Base-by-base conservation (phyloP, 202 grass and related monocot species). In the Dendrocalamus latiflorus region DNA sequence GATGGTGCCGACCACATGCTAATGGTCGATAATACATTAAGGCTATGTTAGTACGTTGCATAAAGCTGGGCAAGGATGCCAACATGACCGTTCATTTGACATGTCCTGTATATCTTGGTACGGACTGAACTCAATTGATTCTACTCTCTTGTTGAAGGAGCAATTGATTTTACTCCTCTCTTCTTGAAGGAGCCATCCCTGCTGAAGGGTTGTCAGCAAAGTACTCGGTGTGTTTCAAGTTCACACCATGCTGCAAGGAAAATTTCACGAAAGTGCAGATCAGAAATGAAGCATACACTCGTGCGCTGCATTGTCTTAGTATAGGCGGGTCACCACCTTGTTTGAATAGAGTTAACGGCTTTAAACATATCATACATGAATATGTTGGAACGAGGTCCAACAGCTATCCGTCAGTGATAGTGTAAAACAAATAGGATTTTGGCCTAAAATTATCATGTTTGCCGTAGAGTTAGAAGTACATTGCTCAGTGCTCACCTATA, bases 161-260 rank as follows among this genome's bases (percentile, higher is more conserved):
- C n/a, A n/a, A n/a, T n/a, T n/a, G n/a, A n/a, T n/a, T n/a, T n/a
- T 94, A 89, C 42, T 93, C 92, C 84, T 95, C 93, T 72, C 91
- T 91, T 51, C 87, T 79, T 6, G 85, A 71, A 89, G 93, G 93
- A 70, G 92, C 81, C 90, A 91, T 87, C 74, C 93, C 93, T 44
- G 89, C 87, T 54, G 89, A 95, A 16, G 89, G 93, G 89, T 67
- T 93, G 82, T 95, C 89, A 16, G 93, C 91, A 8, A 98, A 95
- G 72, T 95, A 98, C 65, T 98, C 96, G 0, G 92, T 85, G 74
- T 95, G 96, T 82, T 93, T 95, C 81, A 98, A 85, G 91, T 95
- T 98, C 83, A 98, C 91, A 75, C 93, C 96, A 66, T 98, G n/a
- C n/a, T n/a, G n/a, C n/a, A n/a, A n/a, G n/a, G n/a, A n/a, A n/a